phyloP scores from a whole-genome alignment of 2,329 filamentous ascomycete species.

The Colletotrichum sansevieriae region DNA sequence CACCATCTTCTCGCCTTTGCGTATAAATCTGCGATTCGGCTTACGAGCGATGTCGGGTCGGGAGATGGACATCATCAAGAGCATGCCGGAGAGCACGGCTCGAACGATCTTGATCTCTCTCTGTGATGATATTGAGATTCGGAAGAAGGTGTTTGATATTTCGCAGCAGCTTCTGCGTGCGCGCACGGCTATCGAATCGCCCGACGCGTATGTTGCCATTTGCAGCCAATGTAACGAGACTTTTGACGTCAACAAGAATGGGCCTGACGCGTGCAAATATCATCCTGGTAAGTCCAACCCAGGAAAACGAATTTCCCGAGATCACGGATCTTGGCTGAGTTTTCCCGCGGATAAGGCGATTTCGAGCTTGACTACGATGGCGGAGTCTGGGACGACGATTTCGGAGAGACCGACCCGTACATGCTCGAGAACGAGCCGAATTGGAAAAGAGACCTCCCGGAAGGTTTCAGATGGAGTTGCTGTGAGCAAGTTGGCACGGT shows the following conservation, averaged over 20 bases:
- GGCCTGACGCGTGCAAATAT: not conserved
- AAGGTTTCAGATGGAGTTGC: conserved; percentile 31
- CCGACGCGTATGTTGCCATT: not conserved
- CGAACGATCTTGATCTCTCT: conserved; percentile 8
- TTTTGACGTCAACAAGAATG: not conserved
- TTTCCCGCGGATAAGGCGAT: not conserved
- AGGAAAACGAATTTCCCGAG: too few relatives aligned
- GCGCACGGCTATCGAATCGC: not conserved
- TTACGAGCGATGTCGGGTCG: not conserved
- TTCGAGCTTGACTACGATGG: not conserved
- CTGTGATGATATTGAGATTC: not conserved
- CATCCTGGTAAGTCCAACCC: not conserved
- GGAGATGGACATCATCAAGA: conserved; percentile 9
- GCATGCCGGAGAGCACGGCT: conserved; percentile 17
- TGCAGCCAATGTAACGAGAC: not conserved
- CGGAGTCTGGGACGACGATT: not conserved
- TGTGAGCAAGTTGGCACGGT: conserved; percentile 14
- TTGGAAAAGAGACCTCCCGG: not conserved
- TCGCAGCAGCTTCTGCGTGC: not conserved
- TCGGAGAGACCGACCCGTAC: not conserved
- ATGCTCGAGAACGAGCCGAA: not conserved
- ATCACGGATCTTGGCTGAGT: not conserved
- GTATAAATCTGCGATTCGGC: not conserved
- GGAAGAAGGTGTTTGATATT: not conserved
- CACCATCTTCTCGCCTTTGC: too few relatives aligned